Base-by-base conservation (phyloP, 1,139 yeast genomes). In the Magnusiomyces starmeri region DNA sequence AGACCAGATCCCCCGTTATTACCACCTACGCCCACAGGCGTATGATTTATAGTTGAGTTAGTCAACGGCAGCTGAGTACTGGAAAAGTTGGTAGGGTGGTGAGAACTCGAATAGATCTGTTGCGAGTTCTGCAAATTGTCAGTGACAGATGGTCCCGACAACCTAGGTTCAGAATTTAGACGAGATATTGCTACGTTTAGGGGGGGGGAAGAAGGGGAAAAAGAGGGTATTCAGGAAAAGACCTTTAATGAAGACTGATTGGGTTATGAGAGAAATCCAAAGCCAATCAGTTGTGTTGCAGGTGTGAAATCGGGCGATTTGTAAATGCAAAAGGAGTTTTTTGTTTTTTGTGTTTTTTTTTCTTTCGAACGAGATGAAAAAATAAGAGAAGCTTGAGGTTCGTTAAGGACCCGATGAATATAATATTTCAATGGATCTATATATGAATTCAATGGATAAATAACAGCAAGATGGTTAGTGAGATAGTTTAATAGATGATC, bases 11-110 rank as follows among this genome's bases (percentile, higher is more conserved):
- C 24, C 20, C 29, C 37, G 48, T 34, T 43, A 32, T 43, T 49
- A 41, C 51, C 54, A 35, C 43, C 54, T 12, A 48, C 51, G 49
- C 51, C 51, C 54, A 40, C 42, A 39, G 54, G 51, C 54, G 50
- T 40, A 50, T 26, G 27, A 45, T 39, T 10, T 26, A 43, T 37
- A 35, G 20, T 37, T 39, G n/a, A 24, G 12, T 20, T 39, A 21
- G 22, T 39, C 42, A 21, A 39, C 42, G 25, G 25, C 9, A 14
- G 34, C 42, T 39, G 42, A 39, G 20, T 20, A 24, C 20, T 39
- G 22, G 42, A 39, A 39, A 18, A 8, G n/a, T 4, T 10, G 9
- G 21, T 4, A 12, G 42, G 9, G 14, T 9, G 20, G 12, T 39
- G 42, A 14, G 42, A 39, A 39, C 42, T 18, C 42, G 42, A 39